Base-by-base conservation (phyloP, 2,329 filamentous ascomycete species). In the Coniosporium tulheliwenetii region DNA sequence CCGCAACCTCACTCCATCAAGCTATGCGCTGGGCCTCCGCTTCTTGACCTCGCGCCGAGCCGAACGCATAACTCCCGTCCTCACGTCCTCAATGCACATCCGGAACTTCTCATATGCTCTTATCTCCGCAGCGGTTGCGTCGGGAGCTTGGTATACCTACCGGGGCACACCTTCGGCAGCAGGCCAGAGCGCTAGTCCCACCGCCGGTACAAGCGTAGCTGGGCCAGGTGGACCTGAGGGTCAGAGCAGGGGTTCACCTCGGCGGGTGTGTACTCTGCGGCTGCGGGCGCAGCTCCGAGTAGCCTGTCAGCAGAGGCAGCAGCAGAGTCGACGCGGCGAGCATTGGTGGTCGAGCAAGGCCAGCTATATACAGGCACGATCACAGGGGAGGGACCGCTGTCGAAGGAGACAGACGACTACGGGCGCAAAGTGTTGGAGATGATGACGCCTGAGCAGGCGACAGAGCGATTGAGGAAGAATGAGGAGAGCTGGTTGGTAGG, bases 371-470 rank as follows among this genome's bases (percentile, higher is more conserved):
- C 89, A 9, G 83, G 84, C 16, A 83, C 84, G 8, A 79, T 95
- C 46, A 77, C 85, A 13, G 85, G 83, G 44, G 83, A 93, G 52
- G 82, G 79, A 5, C 86, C 89, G 14, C 76, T 98, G 44, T 83
- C 82, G 37, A 98, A 98, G 65, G 75, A 83, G 52, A 85, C 81
- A 3, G 82, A 87, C 62, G 81, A 85, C 56, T 81, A 81, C 58
- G 85, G 86, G 29, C 76, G 81, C 48, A 85, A 82, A 55, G 81
- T 95, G 30, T 69, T 98, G 44, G 89, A 95, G 67, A 98, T 98
- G 89, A 69, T 98, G 61, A 93, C 84, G 9, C 83, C 89, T 1
- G 89, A 95, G 44, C 87, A 98, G 69, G 86, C 85, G 16, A 93
- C 86, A 10, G 75, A 85, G 53, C 93, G 89, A 66, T 66, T 98